These are phyloP conservation scores for Aspergillus arachidicola DNA, from an alignment of 2,329 filamentous ascomycete genomes.

Conservation along the genomic window DNA sequence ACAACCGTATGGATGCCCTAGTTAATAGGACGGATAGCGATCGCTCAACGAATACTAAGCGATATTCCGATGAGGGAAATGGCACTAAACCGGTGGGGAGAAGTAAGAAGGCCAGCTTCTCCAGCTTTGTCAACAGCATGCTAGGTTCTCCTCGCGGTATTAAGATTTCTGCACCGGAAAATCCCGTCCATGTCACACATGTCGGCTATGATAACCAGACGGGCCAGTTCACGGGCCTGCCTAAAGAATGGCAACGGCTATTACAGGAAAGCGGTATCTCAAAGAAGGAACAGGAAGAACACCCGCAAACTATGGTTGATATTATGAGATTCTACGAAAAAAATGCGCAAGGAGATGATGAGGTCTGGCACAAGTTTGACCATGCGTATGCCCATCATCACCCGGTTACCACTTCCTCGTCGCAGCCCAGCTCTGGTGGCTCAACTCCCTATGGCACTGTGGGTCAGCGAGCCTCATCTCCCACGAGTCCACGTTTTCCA, in stretches of 20 bases:
- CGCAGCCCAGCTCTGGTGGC: constrained; percentile 43
- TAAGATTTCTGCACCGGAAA: constrained; percentile 95
- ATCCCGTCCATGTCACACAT: constrained; percentile 96
- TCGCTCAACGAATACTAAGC: constrained; percentile 63
- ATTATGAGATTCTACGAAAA: constrained; percentile 98
- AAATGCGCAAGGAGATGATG: constrained; percentile 82
- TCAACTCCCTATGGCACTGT: constrained; percentile 52
- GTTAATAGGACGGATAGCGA: constrained; percentile 46
- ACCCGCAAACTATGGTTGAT: constrained; percentile 93
- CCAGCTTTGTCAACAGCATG: constrained; percentile 80
- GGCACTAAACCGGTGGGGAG: constrained; percentile 64
- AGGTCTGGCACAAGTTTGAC: constrained; percentile 94
- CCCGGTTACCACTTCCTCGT: constrained; percentile 42
- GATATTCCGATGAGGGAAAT: constrained; percentile 77
- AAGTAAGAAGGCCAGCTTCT: constrained; percentile 82
- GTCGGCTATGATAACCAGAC: constrained; percentile 96
- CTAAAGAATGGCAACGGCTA: constrained; percentile 96
- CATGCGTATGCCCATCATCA: constrained; percentile 68
- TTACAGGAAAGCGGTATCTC: constrained; percentile 95
- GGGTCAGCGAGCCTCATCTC: constrained; percentile 71
- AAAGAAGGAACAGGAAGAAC: constrained; percentile 91
- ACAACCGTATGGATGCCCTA: constrained; percentile 55
- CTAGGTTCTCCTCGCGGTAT: constrained; percentile 86
- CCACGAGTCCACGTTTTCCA: constrained; percentile 83
- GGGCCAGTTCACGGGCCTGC: constrained; percentile 93